Base-by-base conservation (phyloP, 2,329 filamentous ascomycete species). In the Pseudomassariella vexata region DNA sequence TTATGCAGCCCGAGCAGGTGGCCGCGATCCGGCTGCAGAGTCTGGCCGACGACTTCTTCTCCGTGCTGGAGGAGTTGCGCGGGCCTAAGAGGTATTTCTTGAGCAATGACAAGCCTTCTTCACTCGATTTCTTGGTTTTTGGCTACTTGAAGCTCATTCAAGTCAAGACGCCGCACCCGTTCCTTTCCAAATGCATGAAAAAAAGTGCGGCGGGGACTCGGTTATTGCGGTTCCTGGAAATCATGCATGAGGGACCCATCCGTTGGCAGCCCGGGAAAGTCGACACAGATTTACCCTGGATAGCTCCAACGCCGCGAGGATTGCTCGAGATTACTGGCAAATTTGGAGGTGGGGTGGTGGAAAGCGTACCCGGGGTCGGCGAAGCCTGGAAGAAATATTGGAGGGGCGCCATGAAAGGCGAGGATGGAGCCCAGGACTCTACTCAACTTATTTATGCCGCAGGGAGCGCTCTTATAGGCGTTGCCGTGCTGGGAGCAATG, bases 111-210 rank as follows among this genome's bases (percentile, higher is more conserved):
- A 34, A 35, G n/a, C 68, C 75, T 0, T 76, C 76, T 3, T 76
- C 72, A 34, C 59, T 94, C 16, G 89, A 95, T 56, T 95, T 85
- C 52, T 56, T 95, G 28, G 80, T 78, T 0, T 76, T 86, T 47
- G 92, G 81, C 9, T 94, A 94, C 53, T 63, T 96, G 21, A 71
- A 77, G 2, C 61, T 95, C 30, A 83, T 92, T 65, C 64, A 82
- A 15, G 60, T 65, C 6, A 49, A 57, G 9, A 65, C 70, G 4
- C 68, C 68, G 3, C 59, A 60, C 31, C 60, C 66, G 32, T 68
- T 64, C 49, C 49, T 71, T 2, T 46, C 44, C 6, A 44, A 35
- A 3, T 45, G 45, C 22, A 41, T 62, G 22, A 38, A 35, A 12
- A 29, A 14, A 40, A 40, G 28, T 48, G 50, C 9, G 48, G 45